Evolutionary conservation across 805 yeast genomes (phyloP), one percentile per base, ranked within the genome.

Genomic region (Kregervanrija pseudodelftensis): DNA sequence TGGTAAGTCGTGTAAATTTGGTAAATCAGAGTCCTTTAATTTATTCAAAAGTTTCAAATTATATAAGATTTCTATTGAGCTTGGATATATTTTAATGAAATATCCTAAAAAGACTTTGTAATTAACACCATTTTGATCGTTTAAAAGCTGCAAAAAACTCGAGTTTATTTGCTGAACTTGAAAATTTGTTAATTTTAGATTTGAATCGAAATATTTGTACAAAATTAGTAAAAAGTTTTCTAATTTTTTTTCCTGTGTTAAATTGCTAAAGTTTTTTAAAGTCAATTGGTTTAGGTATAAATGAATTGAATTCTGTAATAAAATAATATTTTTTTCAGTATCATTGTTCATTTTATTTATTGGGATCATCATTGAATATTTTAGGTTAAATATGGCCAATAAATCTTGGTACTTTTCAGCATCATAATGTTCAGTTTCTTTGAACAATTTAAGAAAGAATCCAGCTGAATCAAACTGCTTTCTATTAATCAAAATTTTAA

Each of bases 211-310:
- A 32, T 48, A 36, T 33, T 49, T 48, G 37, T 44, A 50, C 4
- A 50, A 34, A 8, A 49, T 42, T 11, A 44, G 36, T 15, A 54
- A 38, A 40, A 43, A 54, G 14, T 42, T 37, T 36, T 52, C 53
- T 2, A 52, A 36, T 37, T 45, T 47, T 13, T 39, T 13, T 7
- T 44, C 37, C 4, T 32, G 15, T 9, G 45, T 22, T 22, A 22
- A 22, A 7, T 22, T 22, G 7, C 28, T 7, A 22, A 22, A 22
- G 28, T 22, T 22, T 22, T 22, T 22, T 22, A 7, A 22, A 22
- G 28, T 22, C 8, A 22, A 22, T 7, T 22, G 28, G 7, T 7
- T 22, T 22, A 22, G 7, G 28, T 22, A 22, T 22, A 22, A 22
- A 22, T 22, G 33, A 34, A 34, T 41, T 11, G 35, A 11, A 28